phyloP scores from a whole-genome alignment of 1,284 basidiomycete genomes.

The Ceratobasidium sp. region DNA sequence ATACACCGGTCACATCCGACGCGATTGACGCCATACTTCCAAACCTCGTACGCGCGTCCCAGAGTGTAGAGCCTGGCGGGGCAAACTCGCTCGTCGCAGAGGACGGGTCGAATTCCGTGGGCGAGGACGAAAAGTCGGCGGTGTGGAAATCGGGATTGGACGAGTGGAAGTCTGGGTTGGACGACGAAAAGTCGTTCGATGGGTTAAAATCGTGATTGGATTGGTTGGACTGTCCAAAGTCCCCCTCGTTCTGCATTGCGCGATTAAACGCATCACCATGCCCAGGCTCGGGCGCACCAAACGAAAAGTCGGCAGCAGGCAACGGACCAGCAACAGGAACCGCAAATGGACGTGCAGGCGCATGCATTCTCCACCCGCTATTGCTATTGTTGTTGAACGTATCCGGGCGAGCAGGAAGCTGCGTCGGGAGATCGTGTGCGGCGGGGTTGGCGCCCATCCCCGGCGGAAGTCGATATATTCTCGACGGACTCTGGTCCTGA shows the following conservation, averaged over 20 bases:
- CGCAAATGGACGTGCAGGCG: slow-evolving; percentile 15
- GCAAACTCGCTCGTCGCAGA: slow-evolving; percentile 3
- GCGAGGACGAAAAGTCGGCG: background rate
- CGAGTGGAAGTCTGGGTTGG: slow-evolving; percentile 7
- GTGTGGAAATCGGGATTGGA: background rate
- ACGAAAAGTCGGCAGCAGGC: slow-evolving; percentile 44
- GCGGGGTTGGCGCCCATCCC: slow-evolving; percentile 26
- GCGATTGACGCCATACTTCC: slow-evolving; percentile 44
- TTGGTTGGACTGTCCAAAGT: background rate
- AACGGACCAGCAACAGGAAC: slow-evolving; percentile 40
- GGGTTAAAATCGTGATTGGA: background rate
- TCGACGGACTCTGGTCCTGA: background rate
- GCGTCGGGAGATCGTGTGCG: slow-evolving; percentile 30
- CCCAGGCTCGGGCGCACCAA: slow-evolving; percentile 38
- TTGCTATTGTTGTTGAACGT: too few species aligned
- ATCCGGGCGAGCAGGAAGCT: slow-evolving; percentile 13
- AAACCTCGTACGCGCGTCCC: slow-evolving; percentile 37
- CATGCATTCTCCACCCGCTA: background rate
- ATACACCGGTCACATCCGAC: slow-evolving; percentile 43
- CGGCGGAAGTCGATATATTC: slow-evolving; percentile 8
- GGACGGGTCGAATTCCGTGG: background rate
- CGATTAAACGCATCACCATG: slow-evolving; percentile 34
- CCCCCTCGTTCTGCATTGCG: background rate
- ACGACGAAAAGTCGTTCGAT: background rate
- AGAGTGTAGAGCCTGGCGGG: background rate